Evolutionary conservation across 805 yeast genomes (phyloP).

Genomic region (Myxozyma mucilagina): DNA sequence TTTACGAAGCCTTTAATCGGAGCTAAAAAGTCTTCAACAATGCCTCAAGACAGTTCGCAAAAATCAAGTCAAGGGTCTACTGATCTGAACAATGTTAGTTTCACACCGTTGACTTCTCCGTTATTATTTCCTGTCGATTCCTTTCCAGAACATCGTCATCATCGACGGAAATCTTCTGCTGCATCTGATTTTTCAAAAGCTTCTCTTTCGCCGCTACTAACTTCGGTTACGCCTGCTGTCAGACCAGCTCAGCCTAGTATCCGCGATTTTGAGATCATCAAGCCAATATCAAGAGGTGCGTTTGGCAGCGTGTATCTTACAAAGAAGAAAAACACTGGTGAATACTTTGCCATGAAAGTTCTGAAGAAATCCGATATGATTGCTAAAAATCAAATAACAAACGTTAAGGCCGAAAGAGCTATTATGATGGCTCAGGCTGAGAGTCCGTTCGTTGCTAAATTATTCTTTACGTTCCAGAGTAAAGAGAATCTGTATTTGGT

Average conservation of each 20-base stretch:
- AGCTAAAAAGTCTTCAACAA: conserved; percentile 15
- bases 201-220: conserved; percentile 77
- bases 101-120: conserved; percentile 62
- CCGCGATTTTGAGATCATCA: conserved; percentile 82
- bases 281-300: conserved; percentile 96
- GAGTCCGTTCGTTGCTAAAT: conserved; percentile 87
- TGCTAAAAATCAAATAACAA: conserved; percentile 92
- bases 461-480: conserved; percentile 86
- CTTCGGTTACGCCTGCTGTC: conserved; percentile 58
- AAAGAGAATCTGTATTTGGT: conserved; percentile 83
- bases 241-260: conserved; percentile 68
- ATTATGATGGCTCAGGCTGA: conserved; percentile 97
- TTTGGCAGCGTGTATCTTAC: conserved; percentile 94
- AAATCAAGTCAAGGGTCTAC: neutral
- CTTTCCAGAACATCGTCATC: conserved; percentile 27
- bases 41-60: neutral
- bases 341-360: conserved; percentile 91
- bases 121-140: conserved; percentile 52
- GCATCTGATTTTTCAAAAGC: conserved; percentile 47
- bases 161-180: conserved; percentile 37
- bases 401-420: conserved; percentile 92
- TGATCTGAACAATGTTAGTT: conserved; percentile 7
- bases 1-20: conserved; percentile 23
- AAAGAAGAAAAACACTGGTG: conserved; percentile 81
- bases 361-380: conserved; percentile 93